A percentile compares a stretch with the other conserved stretches of the same genome.
Evolutionary conservation across 1,284 basidiomycete species (phyloP).

Genomic region (Sparassis latifolia): DNA sequence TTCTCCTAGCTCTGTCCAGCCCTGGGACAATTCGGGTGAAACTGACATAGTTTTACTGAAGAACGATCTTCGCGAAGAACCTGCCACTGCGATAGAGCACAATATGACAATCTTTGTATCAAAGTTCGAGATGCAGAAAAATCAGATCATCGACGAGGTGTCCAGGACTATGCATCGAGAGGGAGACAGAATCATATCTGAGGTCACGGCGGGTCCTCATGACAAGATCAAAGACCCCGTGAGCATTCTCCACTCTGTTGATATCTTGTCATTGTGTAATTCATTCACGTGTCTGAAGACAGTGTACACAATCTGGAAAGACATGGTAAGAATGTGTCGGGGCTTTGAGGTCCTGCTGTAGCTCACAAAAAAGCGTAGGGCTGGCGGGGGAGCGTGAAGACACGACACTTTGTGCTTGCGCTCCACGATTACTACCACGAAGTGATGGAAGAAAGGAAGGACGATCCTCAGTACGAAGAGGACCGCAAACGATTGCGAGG

Average conservation of each 20-base stretch:
- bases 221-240: slow-evolving; percentile 16
- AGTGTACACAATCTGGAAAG: slow-evolving; percentile 21
- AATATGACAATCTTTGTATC: not conserved
- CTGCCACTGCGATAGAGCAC: not conserved
- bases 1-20: no score
- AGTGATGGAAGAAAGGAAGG: slow-evolving; percentile 9
- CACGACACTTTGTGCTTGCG: slow-evolving; percentile 29
- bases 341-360: not conserved
- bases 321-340: slow-evolving; percentile 19
- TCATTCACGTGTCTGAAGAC: slow-evolving; percentile 7
- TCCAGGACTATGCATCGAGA: not conserved
- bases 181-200: slow-evolving; percentile 1
- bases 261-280: not conserved
- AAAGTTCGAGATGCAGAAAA: not conserved
- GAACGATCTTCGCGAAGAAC: not conserved
- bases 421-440: slow-evolving; percentile 29
- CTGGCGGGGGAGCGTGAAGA: slow-evolving; percentile 30
- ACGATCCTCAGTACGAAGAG: not conserved
- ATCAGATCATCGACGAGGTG: not conserved
- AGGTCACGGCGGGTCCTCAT: slow-evolving; percentile 16
- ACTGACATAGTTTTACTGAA: slow-evolving; percentile 11
- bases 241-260: not conserved
- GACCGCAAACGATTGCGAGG: not conserved
- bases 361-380: slow-evolving; percentile 12
- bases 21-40: no score